These are phyloP conservation scores for Tricholoma matsutake DNA, from an alignment of 768 basidiomycete species.

Conservation along the genomic window DNA sequence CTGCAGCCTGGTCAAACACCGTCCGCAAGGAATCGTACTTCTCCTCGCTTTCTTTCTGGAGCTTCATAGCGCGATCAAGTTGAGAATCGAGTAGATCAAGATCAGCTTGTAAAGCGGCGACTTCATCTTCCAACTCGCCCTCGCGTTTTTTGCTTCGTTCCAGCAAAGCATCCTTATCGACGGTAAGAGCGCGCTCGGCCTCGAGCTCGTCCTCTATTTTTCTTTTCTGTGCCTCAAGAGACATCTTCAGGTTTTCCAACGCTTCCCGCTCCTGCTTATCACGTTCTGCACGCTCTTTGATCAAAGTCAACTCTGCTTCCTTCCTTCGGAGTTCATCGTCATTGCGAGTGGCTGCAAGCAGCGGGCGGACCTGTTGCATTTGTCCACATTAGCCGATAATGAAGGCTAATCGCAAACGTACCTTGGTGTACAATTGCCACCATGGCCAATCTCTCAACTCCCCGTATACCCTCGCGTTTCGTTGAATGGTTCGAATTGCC, in stretches of 20 bases:
- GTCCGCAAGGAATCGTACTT: conserved; percentile 67
- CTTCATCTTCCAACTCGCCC: conserved; percentile 81
- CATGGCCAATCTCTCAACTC: conserved; percentile 95
- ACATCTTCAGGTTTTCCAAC: conserved; percentile 76
- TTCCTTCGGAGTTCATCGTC: conserved; percentile 91
- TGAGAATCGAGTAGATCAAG: conserved; percentile 84
- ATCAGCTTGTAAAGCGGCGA: conserved; percentile 74
- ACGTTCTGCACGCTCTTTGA: conserved; percentile 82
- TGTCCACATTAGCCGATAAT: not conserved
- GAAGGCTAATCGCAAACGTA: conserved; percentile 20
- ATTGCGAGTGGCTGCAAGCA: conserved; percentile 87
- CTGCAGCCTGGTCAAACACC: conserved; percentile 81
- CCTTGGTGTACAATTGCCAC: conserved; percentile 98
- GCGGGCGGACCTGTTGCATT: conserved; percentile 69
- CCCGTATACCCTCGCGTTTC: conserved; percentile 89
- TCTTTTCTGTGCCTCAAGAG: conserved; percentile 79
- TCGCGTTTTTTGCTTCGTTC: conserved; percentile 86
- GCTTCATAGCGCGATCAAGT: conserved; percentile 71
- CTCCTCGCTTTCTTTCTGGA: conserved; percentile 79
- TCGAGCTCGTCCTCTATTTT: conserved; percentile 79
- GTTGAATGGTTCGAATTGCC: conserved; percentile 89
- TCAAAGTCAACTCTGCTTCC: conserved; percentile 75
- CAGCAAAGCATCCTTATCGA: conserved; percentile 83
- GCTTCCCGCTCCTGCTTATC: conserved; percentile 80
- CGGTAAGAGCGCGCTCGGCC: conserved; percentile 71